Evolutionary conservation across 1,284 basidiomycete genomes (phyloP).

Genomic region (Farysia itapuensis): DNA sequence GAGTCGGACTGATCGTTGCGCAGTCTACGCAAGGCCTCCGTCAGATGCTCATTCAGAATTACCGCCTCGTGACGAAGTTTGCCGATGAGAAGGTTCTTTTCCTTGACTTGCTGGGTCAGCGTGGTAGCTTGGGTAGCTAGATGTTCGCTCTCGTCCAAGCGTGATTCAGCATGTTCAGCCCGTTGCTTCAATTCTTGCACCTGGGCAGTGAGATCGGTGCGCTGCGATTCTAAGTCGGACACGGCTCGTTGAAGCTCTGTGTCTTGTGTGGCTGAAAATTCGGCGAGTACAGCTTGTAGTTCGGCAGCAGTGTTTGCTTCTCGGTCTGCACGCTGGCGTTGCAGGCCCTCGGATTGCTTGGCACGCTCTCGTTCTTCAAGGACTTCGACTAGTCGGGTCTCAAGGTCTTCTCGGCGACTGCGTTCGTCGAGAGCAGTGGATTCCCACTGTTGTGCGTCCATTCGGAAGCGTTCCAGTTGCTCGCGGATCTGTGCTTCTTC

Average conservation of each 20-base stretch:
- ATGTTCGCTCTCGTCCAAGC: neutral
- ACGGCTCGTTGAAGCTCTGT: conserved; percentile 71
- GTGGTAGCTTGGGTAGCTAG: conserved; percentile 3
- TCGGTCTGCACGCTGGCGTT: conserved; percentile 67
- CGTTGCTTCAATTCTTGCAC: conserved; percentile 83
- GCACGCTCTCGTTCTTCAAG: conserved; percentile 58
- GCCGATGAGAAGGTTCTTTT: conserved; percentile 86
- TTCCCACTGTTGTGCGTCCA: conserved; percentile 41
- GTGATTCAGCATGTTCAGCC: conserved; percentile 76
- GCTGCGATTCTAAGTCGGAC: conserved; percentile 75
- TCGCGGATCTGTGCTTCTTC: conserved; percentile 35
- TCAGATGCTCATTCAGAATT: conserved; percentile 92
- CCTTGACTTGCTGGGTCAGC: conserved; percentile 78
- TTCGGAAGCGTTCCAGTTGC: conserved; percentile 30
- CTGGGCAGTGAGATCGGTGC: conserved; percentile 71
- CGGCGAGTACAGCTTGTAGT: conserved; percentile 86
- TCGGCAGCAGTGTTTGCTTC: conserved; percentile 79
- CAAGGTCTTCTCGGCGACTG: conserved; percentile 60
- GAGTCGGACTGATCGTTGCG: conserved; percentile 80
- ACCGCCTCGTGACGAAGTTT: conserved; percentile 85
- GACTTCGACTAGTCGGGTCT: conserved; percentile 69
- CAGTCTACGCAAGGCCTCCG: conserved; percentile 90
- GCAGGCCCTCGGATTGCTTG: conserved; percentile 57
- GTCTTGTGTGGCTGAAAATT: conserved; percentile 79
- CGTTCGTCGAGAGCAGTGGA: conserved; percentile 31